Conservation (phyloP, 2,329 filamentous ascomycete species). For the Hymenoscyphus linearis region DNA sequence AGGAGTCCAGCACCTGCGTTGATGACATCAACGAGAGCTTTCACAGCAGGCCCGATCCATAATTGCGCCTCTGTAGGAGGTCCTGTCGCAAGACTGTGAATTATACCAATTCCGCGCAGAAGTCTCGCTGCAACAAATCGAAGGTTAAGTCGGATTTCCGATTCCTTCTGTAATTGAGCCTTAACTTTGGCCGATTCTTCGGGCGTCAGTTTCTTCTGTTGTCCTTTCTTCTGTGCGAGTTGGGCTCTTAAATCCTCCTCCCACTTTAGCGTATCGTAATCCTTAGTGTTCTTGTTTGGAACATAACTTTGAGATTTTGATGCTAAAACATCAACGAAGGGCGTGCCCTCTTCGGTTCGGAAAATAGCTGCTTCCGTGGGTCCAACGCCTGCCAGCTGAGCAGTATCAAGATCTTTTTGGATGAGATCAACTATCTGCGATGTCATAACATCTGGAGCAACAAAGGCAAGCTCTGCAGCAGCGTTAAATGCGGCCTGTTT, state of each 20-base stretch:
- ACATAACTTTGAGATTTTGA: constrained; percentile 67
- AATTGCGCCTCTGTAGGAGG: constrained; percentile 82
- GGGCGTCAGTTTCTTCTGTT: constrained; percentile 81
- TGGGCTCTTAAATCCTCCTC: constrained; percentile 86
- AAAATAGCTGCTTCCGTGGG: constrained; percentile 91
- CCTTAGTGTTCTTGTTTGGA: constrained; percentile 85
- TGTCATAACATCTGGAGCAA: constrained; percentile 78
- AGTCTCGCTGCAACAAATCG: constrained; percentile 64
- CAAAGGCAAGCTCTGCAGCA: constrained; percentile 87
- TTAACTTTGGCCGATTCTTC: constrained; percentile 90
- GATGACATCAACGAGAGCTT: constrained; percentile 66
- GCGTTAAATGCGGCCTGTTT: constrained; percentile 74
- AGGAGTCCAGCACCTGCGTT: constrained; percentile 76
- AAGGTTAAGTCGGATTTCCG: constrained; percentile 70
- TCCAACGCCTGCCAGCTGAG: constrained; percentile 66
- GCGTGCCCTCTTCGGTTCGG: constrained; percentile 79
- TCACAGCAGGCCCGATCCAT: constrained; percentile 83
- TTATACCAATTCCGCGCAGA: constrained; percentile 78
- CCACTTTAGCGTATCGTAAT: constrained; percentile 96
- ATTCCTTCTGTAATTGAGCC: constrained; percentile 82
- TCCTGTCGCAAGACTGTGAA: constrained; percentile 73
- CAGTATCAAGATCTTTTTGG: constrained; percentile 63
- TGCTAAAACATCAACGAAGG: constrained; percentile 85
- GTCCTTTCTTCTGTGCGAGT: constrained; percentile 87
- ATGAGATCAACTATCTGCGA: constrained; percentile 72